Evolutionary conservation across 2,329 filamentous ascomycete genomes (phyloP).

Genomic region (Microdochium bolleyi): DNA sequence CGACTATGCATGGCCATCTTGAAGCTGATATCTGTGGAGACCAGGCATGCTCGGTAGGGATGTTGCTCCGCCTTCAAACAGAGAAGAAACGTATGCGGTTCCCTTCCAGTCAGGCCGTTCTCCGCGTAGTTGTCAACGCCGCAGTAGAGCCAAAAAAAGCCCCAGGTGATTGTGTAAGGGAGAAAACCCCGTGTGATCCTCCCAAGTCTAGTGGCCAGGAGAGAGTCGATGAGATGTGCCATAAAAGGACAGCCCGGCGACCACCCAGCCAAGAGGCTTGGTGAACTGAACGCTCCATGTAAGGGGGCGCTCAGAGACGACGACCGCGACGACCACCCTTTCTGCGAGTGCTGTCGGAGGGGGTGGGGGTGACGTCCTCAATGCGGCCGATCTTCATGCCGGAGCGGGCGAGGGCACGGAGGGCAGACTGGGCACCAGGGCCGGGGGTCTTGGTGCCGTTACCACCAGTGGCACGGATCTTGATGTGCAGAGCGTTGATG

Average conservation of each 20-base stretch:
- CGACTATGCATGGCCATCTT: neutral
- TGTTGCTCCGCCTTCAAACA: neutral
- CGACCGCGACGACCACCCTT: slow-evolving; percentile 99
- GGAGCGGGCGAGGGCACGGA: slow-evolving; percentile 96
- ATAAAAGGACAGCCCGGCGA: slow-evolving; percentile 22
- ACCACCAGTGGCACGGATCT: slow-evolving; percentile 99
- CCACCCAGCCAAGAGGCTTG: slow-evolving; percentile 18
- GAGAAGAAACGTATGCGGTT: neutral
- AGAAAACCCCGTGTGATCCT: slow-evolving; percentile 5
- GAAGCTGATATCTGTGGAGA: slow-evolving; percentile 12
- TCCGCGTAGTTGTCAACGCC: slow-evolving; percentile 65
- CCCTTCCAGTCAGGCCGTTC: slow-evolving; percentile 46
- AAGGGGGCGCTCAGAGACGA: slow-evolving; percentile 73
- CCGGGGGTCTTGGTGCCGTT: slow-evolving; percentile 99
- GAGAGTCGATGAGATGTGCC: slow-evolving; percentile 5
- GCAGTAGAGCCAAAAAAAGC: slow-evolving; percentile 37
- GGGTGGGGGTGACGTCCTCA: slow-evolving; percentile 98
- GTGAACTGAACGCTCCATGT: slow-evolving; percentile 13
- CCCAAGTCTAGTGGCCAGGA: slow-evolving; percentile 25
- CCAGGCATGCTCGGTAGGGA: slow-evolving; percentile 14
- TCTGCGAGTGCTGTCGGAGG: slow-evolving; percentile 97
- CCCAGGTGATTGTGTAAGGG: slow-evolving; percentile 29
- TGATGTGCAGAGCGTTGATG: slow-evolving; percentile 96
- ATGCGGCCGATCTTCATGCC: slow-evolving; percentile 99
- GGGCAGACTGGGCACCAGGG: slow-evolving; percentile 96